Evolutionary conservation across 139 green algal genomes (phyloP), one percentile per base, ranked within the genome.

Genomic region (Dunaliella primolecta): DNA sequence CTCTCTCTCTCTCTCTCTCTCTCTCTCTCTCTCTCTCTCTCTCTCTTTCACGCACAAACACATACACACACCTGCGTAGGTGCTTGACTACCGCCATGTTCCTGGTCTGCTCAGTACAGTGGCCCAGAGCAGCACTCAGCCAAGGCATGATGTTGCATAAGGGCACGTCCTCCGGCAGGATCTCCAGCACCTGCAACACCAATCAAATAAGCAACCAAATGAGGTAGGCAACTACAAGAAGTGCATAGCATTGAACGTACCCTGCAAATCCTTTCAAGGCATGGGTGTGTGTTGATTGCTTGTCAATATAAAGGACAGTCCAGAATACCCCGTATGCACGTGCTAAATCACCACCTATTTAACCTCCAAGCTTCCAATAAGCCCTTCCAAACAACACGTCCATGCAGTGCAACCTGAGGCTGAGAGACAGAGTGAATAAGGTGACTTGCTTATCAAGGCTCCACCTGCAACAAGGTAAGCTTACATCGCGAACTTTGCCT

Each of bases 121-220:
- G 85, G 72, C 87, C 83, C 84, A 98, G 79, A 15, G 89, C 84
- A 23, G 87, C 91, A 64, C 93, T 89, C 78, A 98, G 86, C 84
- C 95, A 97, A 0, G 90, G 87, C 38, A 95, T 75, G 31, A 95
- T 83, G 25, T 85, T 88, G 1, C 72, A 2, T 3, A 96, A 85
- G 0, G 88, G 80, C 33, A 95, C 85, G 80, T 89, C 76, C 55
- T 86, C 81, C 0, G 94, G 93, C 34, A 97, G 86, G 80, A 93
- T 84, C 2, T 64, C 11, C 33, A 97, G 91, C 57, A 94, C 91
- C 35, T 92, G 85, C 72, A 88, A 33, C 32, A n/a, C n/a, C n/a
- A n/a, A n/a, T n/a, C n/a, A n/a, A n/a, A n/a, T n/a, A n/a, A n/a
- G n/a, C n/a, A n/a, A n/a, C n/a, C n/a, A n/a, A n/a, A n/a, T n/a